These are phyloP conservation scores for Colletotrichum simmondsii DNA, from an alignment of 2,329 filamentous ascomycete species.

Conservation along the genomic window DNA sequence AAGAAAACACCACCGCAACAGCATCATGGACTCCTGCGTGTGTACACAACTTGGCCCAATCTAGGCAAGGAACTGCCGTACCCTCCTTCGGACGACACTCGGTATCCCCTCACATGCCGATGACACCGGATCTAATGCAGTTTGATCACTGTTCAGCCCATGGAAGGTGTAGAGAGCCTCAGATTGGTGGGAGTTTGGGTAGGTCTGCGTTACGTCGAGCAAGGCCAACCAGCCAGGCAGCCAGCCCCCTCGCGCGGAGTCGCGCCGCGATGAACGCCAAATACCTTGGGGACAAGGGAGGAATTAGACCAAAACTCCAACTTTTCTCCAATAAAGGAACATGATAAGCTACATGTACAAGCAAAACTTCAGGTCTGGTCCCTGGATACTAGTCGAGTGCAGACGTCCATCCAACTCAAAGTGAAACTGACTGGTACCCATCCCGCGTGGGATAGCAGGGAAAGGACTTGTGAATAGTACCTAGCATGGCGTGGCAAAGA, in stretches of 20 bases:
- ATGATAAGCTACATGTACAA: not conserved
- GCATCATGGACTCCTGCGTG: not conserved
- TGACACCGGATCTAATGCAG: constrained; percentile 27
- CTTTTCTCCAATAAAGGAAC: not conserved
- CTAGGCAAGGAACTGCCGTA: constrained; percentile 18
- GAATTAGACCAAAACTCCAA: not conserved
- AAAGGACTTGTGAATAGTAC: not conserved
- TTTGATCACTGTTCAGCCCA: constrained; percentile 11
- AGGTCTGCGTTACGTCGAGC: constrained; percentile 8
- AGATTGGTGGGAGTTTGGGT: constrained; percentile 19
- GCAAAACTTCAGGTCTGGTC: not conserved
- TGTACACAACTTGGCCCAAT: not conserved
- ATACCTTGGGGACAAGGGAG: not conserved
- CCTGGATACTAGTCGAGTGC: not conserved
- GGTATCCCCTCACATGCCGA: constrained; percentile 24
- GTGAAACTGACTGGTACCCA: constrained; percentile 1
- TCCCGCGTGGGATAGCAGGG: not conserved
- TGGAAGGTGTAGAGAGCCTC: not conserved
- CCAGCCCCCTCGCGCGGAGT: constrained; percentile 13
- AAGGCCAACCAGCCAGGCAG: not conserved
- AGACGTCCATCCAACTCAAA: constrained; percentile 8
- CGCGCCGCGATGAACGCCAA: constrained; percentile 6
- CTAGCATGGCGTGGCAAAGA: constrained; percentile 5
- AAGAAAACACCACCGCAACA: not conserved
- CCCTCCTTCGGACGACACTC: constrained; percentile 28